Evolutionary conservation across 163 green algal species (phyloP).

Genomic region (Chlamydomonas reinhardtii): DNA sequence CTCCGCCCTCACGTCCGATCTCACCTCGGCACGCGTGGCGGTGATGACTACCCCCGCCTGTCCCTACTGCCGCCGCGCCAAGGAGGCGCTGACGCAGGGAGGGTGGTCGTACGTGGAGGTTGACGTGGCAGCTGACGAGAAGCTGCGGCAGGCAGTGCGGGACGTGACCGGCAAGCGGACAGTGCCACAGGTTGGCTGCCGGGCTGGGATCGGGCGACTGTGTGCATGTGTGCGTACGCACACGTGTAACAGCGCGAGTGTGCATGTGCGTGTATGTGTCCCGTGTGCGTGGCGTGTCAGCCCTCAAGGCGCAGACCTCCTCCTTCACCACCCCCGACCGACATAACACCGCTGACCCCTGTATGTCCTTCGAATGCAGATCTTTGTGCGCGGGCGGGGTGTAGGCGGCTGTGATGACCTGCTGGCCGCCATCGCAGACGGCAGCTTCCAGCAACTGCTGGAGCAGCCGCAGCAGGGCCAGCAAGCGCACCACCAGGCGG

Average conservation of each 20-base stretch:
- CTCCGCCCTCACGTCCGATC: not conserved
- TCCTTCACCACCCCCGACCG: too few species aligned
- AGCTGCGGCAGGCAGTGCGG: constrained; percentile 70
- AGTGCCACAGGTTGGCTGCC: constrained; percentile 78
- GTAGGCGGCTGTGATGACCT: constrained; percentile 82
- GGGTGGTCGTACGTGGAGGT: constrained; percentile 57
- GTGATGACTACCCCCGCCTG: constrained; percentile 85
- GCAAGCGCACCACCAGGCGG: not conserved
- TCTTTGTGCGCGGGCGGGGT: constrained; percentile 78
- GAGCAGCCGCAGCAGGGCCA: constrained; percentile 10
- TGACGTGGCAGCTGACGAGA: constrained; percentile 50
- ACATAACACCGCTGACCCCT: too few species aligned
- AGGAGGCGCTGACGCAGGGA: constrained; percentile 57
- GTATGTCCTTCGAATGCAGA: too few species aligned
- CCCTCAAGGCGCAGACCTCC: too few species aligned
- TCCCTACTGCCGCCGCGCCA: constrained; percentile 85
- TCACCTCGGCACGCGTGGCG: constrained; percentile 42
- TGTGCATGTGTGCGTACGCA: too few species aligned
- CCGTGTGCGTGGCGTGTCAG: too few species aligned
- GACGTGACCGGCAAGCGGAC: constrained; percentile 72
- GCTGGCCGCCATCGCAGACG: constrained; percentile 47
- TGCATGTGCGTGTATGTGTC: too few species aligned
- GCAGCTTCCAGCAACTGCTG: constrained; percentile 60
- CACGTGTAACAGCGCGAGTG: too few species aligned
- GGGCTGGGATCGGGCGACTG: too few species aligned